These are phyloP conservation scores for Penicillium cinerascens DNA, from an alignment of 495 filamentous ascomycete species.

Conservation along the genomic window DNA sequence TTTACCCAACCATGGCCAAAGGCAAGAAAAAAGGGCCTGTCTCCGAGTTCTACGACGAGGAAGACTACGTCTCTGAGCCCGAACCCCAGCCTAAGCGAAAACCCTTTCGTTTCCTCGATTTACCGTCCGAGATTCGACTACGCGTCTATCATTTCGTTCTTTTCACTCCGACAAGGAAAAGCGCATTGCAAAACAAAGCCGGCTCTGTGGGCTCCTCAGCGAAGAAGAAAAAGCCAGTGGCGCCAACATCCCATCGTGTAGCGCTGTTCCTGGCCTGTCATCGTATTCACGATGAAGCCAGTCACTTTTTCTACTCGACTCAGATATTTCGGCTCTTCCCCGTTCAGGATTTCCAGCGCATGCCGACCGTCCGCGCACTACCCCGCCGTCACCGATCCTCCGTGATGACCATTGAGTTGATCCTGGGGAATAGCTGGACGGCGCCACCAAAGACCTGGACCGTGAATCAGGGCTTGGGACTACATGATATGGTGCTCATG, in stretches of 20 bases:
- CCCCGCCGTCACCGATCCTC: slow-evolving; percentile 60
- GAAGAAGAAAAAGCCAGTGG: slow-evolving; percentile 62
- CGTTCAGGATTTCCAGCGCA: slow-evolving; percentile 63
- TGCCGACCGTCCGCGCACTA: slow-evolving; percentile 44
- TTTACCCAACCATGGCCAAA: slow-evolving; percentile 16
- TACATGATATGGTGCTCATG: slow-evolving; percentile 59
- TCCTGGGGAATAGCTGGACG: slow-evolving; percentile 78
- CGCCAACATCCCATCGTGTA: slow-evolving; percentile 46
- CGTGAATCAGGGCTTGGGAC: slow-evolving; percentile 61
- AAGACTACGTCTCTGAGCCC: slow-evolving; percentile 9
- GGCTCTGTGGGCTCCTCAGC: slow-evolving; percentile 69
- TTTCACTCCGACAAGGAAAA: slow-evolving; percentile 37
- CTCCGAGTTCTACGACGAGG: slow-evolving; percentile 17
- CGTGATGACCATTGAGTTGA: slow-evolving; percentile 68
- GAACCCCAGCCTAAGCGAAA: slow-evolving; percentile 3
- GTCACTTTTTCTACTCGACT: slow-evolving; percentile 67
- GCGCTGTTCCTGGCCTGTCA: slow-evolving; percentile 60
- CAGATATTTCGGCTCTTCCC: slow-evolving; percentile 79
- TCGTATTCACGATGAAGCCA: slow-evolving; percentile 68
- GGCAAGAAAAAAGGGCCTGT: slow-evolving; percentile 17
- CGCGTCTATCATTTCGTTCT: slow-evolving; percentile 68
- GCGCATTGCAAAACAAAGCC: slow-evolving; percentile 17
- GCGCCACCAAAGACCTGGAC: slow-evolving; percentile 70
- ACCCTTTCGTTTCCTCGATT: slow-evolving; percentile 70
- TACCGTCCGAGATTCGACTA: slow-evolving; percentile 73